Percentiles rank a stretch among this genome's conserved stretches.
Conservation (phyloP, 1,284 basidiomycete species). For the Sparassis latifolia region DNA sequence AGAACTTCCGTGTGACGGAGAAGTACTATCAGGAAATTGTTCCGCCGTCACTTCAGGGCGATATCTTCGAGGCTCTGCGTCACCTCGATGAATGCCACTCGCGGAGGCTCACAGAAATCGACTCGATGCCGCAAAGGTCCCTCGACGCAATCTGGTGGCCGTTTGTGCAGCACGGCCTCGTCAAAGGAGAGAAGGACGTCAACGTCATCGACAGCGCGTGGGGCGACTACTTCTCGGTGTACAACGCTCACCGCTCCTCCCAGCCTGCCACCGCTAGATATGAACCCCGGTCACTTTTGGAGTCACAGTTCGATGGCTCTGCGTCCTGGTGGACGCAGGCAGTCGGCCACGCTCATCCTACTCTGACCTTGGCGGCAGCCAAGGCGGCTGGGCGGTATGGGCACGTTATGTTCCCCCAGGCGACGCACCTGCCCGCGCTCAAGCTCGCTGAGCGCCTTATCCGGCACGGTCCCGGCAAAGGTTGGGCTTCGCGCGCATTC, state of each 20-base stretch:
- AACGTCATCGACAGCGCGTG: conserved; percentile 90
- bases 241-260: conserved; percentile 31
- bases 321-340: conserved; percentile 99
- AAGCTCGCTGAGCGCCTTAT: conserved; percentile 70
- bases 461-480: conserved; percentile 66
- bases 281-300: conserved; percentile 40
- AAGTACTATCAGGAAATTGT: conserved; percentile 62
- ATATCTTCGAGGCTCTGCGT: conserved; percentile 46
- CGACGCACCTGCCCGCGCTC: conserved; percentile 82
- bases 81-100: conserved; percentile 64
- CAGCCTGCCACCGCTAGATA: background rate
- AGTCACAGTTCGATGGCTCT: conserved; percentile 82
- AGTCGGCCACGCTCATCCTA: conserved; percentile 77
- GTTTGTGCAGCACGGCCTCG: conserved; percentile 86
- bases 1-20: conserved; percentile 55
- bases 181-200: conserved; percentile 66
- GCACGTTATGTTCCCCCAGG: conserved; percentile 93
- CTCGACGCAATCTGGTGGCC: conserved; percentile 92
- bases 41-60: conserved; percentile 26
- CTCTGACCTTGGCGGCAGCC: conserved; percentile 82
- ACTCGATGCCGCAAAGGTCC: conserved; percentile 75
- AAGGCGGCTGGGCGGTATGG: conserved; percentile 90
- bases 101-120: conserved; percentile 60
- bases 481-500: conserved; percentile 90
- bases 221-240: conserved; percentile 80